phyloP scores from a whole-genome alignment of 331 rosid species.

The Telfairia occidentalis region DNA sequence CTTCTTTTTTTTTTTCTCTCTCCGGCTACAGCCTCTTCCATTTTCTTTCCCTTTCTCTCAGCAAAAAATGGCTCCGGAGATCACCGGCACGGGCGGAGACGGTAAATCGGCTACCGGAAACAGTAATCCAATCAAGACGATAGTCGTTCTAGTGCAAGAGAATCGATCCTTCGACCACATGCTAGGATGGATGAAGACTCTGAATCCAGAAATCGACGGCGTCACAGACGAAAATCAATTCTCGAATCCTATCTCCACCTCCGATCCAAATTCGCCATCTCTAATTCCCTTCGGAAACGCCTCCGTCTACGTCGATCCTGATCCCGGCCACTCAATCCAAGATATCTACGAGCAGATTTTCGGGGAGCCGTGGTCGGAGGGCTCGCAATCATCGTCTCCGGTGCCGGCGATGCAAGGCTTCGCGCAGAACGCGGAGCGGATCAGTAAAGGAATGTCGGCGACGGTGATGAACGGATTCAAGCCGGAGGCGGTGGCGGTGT shows the following conservation, averaged over 20 bases:
- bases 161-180: constrained; percentile 93
- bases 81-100: constrained; percentile 5
- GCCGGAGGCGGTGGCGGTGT: constrained; percentile 47
- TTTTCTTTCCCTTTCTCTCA: not conserved
- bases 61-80: not conserved
- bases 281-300: constrained; percentile 24
- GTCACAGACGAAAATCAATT: constrained; percentile 30
- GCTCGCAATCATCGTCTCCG: not conserved
- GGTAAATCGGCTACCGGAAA: not conserved
- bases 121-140: constrained; percentile 63
- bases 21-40: not conserved
- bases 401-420: constrained; percentile 48
- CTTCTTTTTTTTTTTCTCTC: not conserved
- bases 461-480: constrained; percentile 63
- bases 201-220: constrained; percentile 55
- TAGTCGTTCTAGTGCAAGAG: constrained; percentile 77
- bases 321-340: constrained; percentile 72
- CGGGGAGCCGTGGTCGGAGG: constrained; percentile 61
- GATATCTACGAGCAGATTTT: constrained; percentile 69
- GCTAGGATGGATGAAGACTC: constrained; percentile 75
- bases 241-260: constrained; percentile 41
- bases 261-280: constrained; percentile 28
- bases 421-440: constrained; percentile 44
- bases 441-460: constrained; percentile 22
- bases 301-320: constrained; percentile 51